Evolutionary conservation across 768 basidiomycete genomes (phyloP).

Genomic region (Boletus subcaerulescens): DNA sequence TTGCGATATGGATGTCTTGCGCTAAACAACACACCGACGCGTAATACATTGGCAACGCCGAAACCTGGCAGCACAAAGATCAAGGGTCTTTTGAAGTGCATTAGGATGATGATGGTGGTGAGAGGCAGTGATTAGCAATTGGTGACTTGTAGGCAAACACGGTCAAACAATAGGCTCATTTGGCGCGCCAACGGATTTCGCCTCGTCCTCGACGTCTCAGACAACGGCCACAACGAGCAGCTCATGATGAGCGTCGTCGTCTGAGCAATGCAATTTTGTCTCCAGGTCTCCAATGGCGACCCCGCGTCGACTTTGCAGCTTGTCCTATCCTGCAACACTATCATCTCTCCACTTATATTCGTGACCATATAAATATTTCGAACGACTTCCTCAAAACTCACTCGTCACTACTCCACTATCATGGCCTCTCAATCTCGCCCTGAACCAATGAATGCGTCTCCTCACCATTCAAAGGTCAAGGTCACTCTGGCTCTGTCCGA

Average conservation of each 20-base stretch:
- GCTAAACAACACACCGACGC: too few relatives aligned
- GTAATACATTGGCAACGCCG: too few relatives aligned
- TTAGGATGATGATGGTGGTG: too few relatives aligned
- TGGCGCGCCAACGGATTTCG: too few relatives aligned
- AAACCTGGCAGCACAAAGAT: too few relatives aligned
- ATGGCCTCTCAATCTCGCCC: conserved; percentile 38
- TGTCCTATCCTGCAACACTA: conserved; percentile 1
- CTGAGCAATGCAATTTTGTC: background rate
- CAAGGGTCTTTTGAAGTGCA: too few relatives aligned
- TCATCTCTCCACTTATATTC: conserved; percentile 6
- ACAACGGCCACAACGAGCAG: conserved; percentile 1
- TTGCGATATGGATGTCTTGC: too few relatives aligned
- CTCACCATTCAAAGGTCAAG: conserved; percentile 76
- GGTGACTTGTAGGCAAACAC: too few relatives aligned
- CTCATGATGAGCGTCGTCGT: conserved; percentile 24
- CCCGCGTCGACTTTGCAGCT: conserved; percentile 4
- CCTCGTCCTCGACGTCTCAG: background rate
- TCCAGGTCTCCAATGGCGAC: conserved; percentile 13
- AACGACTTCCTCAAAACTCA: background rate
- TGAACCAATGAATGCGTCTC: conserved; percentile 80
- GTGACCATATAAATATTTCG: conserved; percentile 12
- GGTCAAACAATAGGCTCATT: conserved; percentile 16
- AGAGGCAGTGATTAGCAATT: too few relatives aligned
- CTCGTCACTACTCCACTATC: background rate
- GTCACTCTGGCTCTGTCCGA: conserved; percentile 60